phyloP scores from a whole-genome alignment of 192 early-diverging fungal genomes.

The Gonapodya sp. region DNA sequence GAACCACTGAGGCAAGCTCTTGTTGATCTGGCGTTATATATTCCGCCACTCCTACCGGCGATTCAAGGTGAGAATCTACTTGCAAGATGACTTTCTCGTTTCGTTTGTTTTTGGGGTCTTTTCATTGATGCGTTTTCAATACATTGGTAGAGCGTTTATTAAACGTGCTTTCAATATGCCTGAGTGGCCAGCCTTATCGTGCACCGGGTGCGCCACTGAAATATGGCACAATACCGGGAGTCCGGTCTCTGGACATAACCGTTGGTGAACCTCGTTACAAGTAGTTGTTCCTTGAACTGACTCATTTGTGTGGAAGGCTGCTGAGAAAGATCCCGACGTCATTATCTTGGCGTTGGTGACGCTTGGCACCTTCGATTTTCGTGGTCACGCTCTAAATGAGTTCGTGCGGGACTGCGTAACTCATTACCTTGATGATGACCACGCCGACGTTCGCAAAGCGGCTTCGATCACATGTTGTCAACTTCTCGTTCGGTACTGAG shows the following conservation, averaged over 20 bases:
- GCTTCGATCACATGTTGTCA: slow-evolving; percentile 80
- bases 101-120: neutral
- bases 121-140: slow-evolving; percentile 10
- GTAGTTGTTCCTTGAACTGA: too few relatives aligned
- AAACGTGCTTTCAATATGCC: slow-evolving; percentile 76
- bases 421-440: slow-evolving; percentile 70
- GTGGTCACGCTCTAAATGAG: slow-evolving; percentile 71
- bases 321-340: slow-evolving; percentile 44
- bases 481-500: slow-evolving; percentile 47
- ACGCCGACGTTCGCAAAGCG: slow-evolving; percentile 64
- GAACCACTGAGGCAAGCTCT: slow-evolving; percentile 72
- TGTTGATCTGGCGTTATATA: slow-evolving; percentile 65
- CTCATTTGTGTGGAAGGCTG: too few relatives aligned
- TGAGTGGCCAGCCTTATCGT: slow-evolving; percentile 71
- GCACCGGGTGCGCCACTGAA: slow-evolving; percentile 57
- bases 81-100: too few relatives aligned
- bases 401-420: slow-evolving; percentile 81
- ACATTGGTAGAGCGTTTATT: slow-evolving; percentile 58
- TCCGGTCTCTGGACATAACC: neutral
- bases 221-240: slow-evolving; percentile 16
- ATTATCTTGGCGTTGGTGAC: slow-evolving; percentile 75
- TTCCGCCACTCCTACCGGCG: slow-evolving; percentile 66
- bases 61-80: slow-evolving; percentile 68
- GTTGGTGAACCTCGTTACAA: too few relatives aligned
- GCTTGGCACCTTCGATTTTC: slow-evolving; percentile 79